Conservation (phyloP, 2,329 filamentous ascomycete species). For the Alternaria novae-zelandiae region DNA sequence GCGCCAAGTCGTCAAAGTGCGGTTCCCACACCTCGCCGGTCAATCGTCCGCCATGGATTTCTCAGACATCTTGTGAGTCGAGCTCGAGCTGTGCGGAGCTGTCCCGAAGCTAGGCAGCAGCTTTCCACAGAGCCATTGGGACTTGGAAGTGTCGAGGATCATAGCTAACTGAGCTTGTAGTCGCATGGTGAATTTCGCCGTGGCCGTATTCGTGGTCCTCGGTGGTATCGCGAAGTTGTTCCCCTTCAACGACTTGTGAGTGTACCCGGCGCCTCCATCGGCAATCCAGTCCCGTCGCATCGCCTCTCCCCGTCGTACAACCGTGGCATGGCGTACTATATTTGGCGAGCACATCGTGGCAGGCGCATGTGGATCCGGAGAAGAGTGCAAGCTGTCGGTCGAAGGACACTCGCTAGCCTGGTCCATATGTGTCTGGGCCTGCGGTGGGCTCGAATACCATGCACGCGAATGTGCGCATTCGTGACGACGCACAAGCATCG, state of each 20-base stretch:
- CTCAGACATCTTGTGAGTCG: slow-evolving; percentile 85
- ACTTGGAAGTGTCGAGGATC: neutral
- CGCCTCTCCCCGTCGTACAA: neutral
- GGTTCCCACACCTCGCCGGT: slow-evolving; percentile 42
- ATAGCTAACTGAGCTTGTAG: slow-evolving; percentile 56
- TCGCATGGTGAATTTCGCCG: slow-evolving; percentile 90
- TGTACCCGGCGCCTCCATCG: slow-evolving; percentile 40
- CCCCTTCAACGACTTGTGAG: slow-evolving; percentile 49
- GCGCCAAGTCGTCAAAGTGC: slow-evolving; percentile 35
- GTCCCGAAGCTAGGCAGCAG: slow-evolving; percentile 29
- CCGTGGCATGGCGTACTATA: neutral
- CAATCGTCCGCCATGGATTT: slow-evolving; percentile 72
- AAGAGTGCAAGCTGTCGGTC: neutral
- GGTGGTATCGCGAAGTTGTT: slow-evolving; percentile 81
- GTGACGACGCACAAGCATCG: neutral
- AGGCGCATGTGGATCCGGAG: neutral
- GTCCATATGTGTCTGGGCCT: neutral
- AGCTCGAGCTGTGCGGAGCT: slow-evolving; percentile 13
- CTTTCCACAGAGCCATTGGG: slow-evolving; percentile 10
- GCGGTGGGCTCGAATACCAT: neutral
- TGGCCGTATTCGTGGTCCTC: slow-evolving; percentile 85
- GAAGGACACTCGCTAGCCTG: neutral
- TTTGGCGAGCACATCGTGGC: neutral
- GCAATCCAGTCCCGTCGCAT: neutral
- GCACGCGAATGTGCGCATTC: neutral